Evolutionary conservation across 129 eudicot species (phyloP).

Genomic region (Artemisia tridentata): DNA sequence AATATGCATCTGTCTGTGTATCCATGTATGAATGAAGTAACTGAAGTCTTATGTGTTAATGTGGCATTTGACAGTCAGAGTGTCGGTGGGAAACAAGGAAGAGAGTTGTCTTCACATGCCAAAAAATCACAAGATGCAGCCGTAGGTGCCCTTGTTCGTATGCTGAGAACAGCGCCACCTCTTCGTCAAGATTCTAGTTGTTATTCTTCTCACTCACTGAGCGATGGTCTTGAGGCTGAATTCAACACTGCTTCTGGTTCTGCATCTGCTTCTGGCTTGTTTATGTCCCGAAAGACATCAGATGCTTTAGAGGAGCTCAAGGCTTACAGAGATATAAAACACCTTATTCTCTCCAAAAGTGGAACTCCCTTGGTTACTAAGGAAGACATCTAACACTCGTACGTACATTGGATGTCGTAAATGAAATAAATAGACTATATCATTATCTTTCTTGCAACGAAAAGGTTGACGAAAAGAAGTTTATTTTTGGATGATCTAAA

Average conservation of each 20-base stretch:
- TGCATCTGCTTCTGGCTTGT: slow-evolving; percentile 49
- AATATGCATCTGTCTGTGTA: not conserved
- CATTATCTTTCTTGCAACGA: not conserved
- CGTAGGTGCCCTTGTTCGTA: slow-evolving; percentile 89
- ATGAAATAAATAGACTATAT: slow-evolving; percentile 15
- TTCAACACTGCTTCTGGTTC: slow-evolving; percentile 39
- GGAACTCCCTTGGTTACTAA: slow-evolving; percentile 30
- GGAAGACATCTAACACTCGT: slow-evolving; percentile 27
- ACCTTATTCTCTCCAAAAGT: slow-evolving; percentile 77
- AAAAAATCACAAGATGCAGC: slow-evolving; percentile 92
- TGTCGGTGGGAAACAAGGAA: slow-evolving; percentile 44
- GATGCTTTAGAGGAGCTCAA: slow-evolving; percentile 95
- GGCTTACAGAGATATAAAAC: slow-evolving; percentile 71
- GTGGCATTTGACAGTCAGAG: slow-evolving; percentile 45
- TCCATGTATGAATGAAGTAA: slow-evolving; percentile 16
- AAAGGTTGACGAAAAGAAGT: not conserved
- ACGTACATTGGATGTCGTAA: not conserved
- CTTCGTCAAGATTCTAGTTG: slow-evolving; percentile 74
- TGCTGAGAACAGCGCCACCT: slow-evolving; percentile 96
- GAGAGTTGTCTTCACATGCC: slow-evolving; percentile 36
- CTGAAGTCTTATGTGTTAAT: slow-evolving; percentile 17
- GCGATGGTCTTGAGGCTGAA: slow-evolving; percentile 36
- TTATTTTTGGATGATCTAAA: not conserved
- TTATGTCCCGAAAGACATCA: slow-evolving; percentile 64
- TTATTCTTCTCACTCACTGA: slow-evolving; percentile 34